Evolutionary conservation across 495 filamentous ascomycete species (phyloP), one percentile per base, ranked within the genome.

Genomic region (Podospora fimiseda): DNA sequence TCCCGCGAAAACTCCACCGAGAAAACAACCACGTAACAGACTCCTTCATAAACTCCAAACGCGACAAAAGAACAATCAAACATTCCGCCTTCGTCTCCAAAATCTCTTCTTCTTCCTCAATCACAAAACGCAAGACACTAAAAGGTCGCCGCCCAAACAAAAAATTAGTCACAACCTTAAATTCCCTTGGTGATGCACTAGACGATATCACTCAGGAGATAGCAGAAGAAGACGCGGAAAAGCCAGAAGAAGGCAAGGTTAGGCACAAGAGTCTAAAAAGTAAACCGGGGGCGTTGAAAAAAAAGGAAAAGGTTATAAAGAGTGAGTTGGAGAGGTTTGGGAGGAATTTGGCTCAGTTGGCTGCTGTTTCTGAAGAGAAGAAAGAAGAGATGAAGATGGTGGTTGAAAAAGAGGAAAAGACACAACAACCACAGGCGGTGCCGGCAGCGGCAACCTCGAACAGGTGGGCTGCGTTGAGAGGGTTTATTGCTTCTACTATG

Each of bases 321-420:
- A 67, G 74, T 57, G 92, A 97, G 77, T 81, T 85, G 64, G 82
- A 89, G 67, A 74, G 91, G 52, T 96, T 96, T 62, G 82, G 79
- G 51, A 78, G 74, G 69, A 96, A 90, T 67, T 70, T 97, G 76
- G 90, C 86, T 37, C 75, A 82, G 69, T 59, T 79, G 52, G 76
- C 81, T 52, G 69, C 64, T n/a, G n/a, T n/a, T n/a, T 60, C 76
- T 78, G 55, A 38, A 65, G 42, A 37, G 9, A 11, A 33, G 27
- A 5, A 33, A 11, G 6, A 33, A 33, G 11, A 33, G 27, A 33
- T 33, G 27, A 33, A 6, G 27, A 11, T 6, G 11, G 27, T 33
- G 27, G 27, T 6, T 11, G 27, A 11, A 11, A 5, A 11, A 11
- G 6, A 33, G 27, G 27, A 5, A 11, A 5, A 33, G 27, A 33